These are phyloP conservation scores for Dissoconium aciculare DNA, from an alignment of 2,329 filamentous ascomycete species.

Conservation along the genomic window DNA sequence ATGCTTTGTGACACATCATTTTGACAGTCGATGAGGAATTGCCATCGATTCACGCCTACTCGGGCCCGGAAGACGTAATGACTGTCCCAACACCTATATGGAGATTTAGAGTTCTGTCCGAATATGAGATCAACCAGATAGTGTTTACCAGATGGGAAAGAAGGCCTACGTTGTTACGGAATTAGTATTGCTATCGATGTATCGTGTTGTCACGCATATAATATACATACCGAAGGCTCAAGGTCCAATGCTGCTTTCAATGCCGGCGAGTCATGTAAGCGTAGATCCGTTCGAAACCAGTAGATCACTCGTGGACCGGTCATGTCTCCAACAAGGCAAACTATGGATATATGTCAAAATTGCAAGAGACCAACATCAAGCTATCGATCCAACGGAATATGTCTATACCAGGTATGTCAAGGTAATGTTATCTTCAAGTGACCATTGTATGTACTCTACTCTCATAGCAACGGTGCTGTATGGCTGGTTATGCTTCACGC, in stretches of 20 bases:
- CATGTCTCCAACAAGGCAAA: constrained; percentile 14
- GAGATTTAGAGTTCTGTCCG: too few relatives aligned
- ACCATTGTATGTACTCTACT: too few relatives aligned
- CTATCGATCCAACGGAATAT: too few relatives aligned
- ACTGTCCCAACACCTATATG: constrained; percentile 42
- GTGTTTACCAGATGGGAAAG: constrained; percentile 60
- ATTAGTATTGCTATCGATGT: too few relatives aligned
- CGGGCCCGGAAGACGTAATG: constrained; percentile 62
- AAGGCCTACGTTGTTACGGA: too few relatives aligned
- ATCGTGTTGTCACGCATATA: constrained; percentile 27
- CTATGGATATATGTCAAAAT: too few relatives aligned
- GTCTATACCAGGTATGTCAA: too few relatives aligned
- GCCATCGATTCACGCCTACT: constrained; percentile 59
- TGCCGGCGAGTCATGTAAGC: constrained; percentile 63
- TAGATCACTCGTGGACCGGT: constrained; percentile 47
- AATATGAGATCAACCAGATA: too few relatives aligned
- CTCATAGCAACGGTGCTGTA: too few relatives aligned
- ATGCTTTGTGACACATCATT: constrained; percentile 53
- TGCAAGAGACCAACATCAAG: too few relatives aligned
- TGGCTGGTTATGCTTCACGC: too few relatives aligned
- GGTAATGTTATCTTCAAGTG: too few relatives aligned
- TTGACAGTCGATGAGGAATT: constrained; percentile 62
- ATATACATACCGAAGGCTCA: constrained; percentile 34
- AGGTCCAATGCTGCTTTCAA: constrained; percentile 57
- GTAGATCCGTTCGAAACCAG: constrained; percentile 63